Conservation (phyloP, 768 basidiomycete genomes). For the Fomitopsis serialis region DNA sequence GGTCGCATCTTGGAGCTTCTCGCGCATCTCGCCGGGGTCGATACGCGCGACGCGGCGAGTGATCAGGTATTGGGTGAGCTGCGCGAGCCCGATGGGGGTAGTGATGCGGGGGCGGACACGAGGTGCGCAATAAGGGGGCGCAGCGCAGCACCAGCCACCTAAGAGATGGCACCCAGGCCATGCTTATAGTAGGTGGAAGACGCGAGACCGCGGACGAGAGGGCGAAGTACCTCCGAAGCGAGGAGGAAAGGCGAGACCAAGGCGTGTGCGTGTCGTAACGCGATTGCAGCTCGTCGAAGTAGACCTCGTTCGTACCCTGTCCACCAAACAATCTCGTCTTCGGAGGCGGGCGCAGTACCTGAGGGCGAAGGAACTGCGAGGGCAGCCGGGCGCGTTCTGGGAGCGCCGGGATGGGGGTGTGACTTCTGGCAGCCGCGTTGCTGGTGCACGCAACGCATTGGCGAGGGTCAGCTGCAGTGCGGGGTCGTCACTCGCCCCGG, state of each 20-base stretch:
- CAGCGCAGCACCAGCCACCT: conserved; percentile 68
- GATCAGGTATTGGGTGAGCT: conserved; percentile 88
- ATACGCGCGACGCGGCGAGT: conserved; percentile 71
- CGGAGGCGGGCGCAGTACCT: too few relatives aligned
- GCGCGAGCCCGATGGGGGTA: conserved; percentile 95
- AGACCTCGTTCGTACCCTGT: conserved; percentile 97
- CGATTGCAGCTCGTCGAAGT: conserved; percentile 91
- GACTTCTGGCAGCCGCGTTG: too few relatives aligned
- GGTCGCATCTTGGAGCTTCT: conserved; percentile 77
- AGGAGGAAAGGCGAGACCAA: conserved; percentile 73
- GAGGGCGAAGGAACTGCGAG: too few relatives aligned
- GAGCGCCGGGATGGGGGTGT: too few relatives aligned
- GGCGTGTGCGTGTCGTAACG: conserved; percentile 91
- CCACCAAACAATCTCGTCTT: conserved; percentile 98
- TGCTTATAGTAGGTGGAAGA: conserved; percentile 65
- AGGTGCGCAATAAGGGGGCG: conserved; percentile 83
- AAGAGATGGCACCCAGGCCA: conserved; percentile 77
- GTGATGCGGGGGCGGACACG: conserved; percentile 88
- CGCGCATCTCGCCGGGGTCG: conserved; percentile 75
- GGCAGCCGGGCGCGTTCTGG: too few relatives aligned
- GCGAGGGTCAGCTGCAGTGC: too few relatives aligned
- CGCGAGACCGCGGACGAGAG: conserved; percentile 58
- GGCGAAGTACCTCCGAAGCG: conserved; percentile 62
- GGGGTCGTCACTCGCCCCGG: too few relatives aligned
- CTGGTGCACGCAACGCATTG: too few relatives aligned